These are phyloP conservation scores for Davidsoniella virescens DNA, from an alignment of 2,329 filamentous ascomycete genomes.

Conservation along the genomic window DNA sequence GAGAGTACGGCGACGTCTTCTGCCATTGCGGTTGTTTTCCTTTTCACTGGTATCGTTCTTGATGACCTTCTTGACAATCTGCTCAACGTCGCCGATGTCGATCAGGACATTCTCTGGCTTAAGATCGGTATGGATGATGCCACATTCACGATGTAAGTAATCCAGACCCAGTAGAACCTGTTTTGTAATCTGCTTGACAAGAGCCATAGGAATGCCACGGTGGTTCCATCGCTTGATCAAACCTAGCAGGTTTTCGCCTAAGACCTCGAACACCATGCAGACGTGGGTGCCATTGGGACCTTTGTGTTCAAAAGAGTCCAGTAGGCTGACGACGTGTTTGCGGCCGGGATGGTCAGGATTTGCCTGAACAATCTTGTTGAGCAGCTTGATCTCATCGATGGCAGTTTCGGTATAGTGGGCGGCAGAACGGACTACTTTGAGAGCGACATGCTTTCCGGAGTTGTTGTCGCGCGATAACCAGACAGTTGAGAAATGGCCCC, in stretches of 20 bases:
- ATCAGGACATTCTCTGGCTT: slow-evolving; percentile 98
- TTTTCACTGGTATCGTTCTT: slow-evolving; percentile 62
- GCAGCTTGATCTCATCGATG: slow-evolving; percentile 94
- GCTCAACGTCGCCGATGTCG: slow-evolving; percentile 96
- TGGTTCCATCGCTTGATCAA: slow-evolving; percentile 99
- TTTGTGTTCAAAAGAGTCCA: slow-evolving; percentile 96
- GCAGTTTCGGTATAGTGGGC: slow-evolving; percentile 98
- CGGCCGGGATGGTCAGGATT: slow-evolving; percentile 90
- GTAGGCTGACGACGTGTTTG: slow-evolving; percentile 84
- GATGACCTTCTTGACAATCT: slow-evolving; percentile 92
- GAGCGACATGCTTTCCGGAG: slow-evolving; percentile 82
- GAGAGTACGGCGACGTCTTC: slow-evolving; percentile 74
- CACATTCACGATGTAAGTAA: slow-evolving; percentile 92
- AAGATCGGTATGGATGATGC: slow-evolving; percentile 94
- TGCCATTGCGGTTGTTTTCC: slow-evolving; percentile 81
- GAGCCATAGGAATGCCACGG: slow-evolving; percentile 83
- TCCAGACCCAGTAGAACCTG: slow-evolving; percentile 91
- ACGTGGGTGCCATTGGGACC: slow-evolving; percentile 92
- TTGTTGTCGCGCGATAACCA: slow-evolving; percentile 71
- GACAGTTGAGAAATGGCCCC: slow-evolving; percentile 98
- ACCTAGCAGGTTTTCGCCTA: slow-evolving; percentile 86
- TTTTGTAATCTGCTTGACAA: slow-evolving; percentile 98
- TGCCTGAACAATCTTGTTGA: slow-evolving; percentile 90
- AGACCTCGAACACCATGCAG: slow-evolving; percentile 97
- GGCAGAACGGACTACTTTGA: slow-evolving; percentile 94